Conservation (phyloP, 345 rosid genomes). For the Rhizophora mangle region DNA sequence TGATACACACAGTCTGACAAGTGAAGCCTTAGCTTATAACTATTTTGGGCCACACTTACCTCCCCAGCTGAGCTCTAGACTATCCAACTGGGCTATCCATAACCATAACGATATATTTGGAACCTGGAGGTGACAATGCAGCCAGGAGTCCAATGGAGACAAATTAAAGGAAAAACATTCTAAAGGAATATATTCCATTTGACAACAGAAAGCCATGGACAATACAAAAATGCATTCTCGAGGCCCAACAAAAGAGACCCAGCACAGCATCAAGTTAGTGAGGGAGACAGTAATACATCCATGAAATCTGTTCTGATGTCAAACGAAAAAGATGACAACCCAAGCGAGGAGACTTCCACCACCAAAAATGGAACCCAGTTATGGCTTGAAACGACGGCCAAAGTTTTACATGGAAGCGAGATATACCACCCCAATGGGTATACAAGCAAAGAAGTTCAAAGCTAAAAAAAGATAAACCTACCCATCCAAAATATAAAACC, state of each 20-base stretch:
- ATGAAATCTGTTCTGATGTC: constrained; percentile 6
- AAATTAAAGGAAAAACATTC: neutral
- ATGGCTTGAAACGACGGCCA: constrained; percentile 4
- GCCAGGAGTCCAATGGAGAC: neutral
- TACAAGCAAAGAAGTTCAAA: neutral
- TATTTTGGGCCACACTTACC: neutral
- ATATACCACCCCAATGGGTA: neutral
- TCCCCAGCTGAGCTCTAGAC: neutral
- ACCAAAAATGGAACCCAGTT: constrained; percentile 4
- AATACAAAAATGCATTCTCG: neutral
- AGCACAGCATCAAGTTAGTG: constrained; percentile 10
- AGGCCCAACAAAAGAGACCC: constrained; percentile 15
- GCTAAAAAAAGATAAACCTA: neutral
- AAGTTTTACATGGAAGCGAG: neutral
- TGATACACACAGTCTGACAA: neutral
- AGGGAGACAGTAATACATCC: constrained; percentile 1
- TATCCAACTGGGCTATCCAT: neutral
- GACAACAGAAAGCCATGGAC: neutral
- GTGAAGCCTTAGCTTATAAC: neutral
- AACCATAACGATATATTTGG: neutral
- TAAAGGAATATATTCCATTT: neutral
- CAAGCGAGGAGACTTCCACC: constrained; percentile 1
- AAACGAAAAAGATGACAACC: neutral
- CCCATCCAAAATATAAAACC: constrained; percentile 1
- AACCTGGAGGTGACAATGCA: neutral